Evolutionary conservation across 768 basidiomycete genomes (phyloP).

Genomic region (Polyporus arcularius): DNA sequence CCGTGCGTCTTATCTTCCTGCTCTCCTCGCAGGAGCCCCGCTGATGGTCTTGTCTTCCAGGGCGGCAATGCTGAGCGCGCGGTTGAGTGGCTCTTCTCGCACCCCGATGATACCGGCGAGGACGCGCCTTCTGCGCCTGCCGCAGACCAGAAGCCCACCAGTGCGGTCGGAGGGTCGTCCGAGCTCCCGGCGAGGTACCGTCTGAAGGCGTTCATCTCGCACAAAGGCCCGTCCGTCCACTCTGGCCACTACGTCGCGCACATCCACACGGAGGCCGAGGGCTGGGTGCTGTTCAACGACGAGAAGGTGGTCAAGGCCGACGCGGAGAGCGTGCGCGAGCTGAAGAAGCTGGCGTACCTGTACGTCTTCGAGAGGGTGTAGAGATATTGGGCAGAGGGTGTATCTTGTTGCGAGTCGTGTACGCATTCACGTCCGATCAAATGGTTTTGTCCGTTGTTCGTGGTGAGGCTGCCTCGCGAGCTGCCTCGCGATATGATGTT

Average conservation of each 20-base stretch:
- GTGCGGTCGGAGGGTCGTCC: conserved; percentile 50
- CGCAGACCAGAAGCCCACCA: conserved; percentile 23
- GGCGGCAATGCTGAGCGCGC: conserved; percentile 79
- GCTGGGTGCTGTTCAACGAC: conserved; percentile 94
- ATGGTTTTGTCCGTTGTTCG: neutral
- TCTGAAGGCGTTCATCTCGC: conserved; percentile 93
- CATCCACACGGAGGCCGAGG: conserved; percentile 52
- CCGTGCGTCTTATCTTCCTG: conserved; percentile 50
- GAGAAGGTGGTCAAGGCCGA: conserved; percentile 95
- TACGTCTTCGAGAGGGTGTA: conserved; percentile 79
- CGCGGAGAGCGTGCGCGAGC: conserved; percentile 70
- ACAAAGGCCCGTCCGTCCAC: conserved; percentile 95
- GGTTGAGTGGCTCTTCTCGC: conserved; percentile 94
- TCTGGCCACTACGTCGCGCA: conserved; percentile 94
- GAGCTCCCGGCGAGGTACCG: conserved; percentile 73
- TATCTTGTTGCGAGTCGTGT: too few relatives aligned
- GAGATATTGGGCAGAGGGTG: conserved; percentile 2
- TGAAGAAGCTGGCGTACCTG: conserved; percentile 89
- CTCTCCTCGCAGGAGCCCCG: neutral
- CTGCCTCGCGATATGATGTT: too few relatives aligned
- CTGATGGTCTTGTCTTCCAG: conserved; percentile 36
- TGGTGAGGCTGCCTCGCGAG: too few relatives aligned
- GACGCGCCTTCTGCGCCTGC: conserved; percentile 35
- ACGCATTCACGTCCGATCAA: neutral
- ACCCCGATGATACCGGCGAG: conserved; percentile 85